Base-by-base conservation (phyloP, 2,329 filamentous ascomycete species). In the Chaetomiaceae sp. region DNA sequence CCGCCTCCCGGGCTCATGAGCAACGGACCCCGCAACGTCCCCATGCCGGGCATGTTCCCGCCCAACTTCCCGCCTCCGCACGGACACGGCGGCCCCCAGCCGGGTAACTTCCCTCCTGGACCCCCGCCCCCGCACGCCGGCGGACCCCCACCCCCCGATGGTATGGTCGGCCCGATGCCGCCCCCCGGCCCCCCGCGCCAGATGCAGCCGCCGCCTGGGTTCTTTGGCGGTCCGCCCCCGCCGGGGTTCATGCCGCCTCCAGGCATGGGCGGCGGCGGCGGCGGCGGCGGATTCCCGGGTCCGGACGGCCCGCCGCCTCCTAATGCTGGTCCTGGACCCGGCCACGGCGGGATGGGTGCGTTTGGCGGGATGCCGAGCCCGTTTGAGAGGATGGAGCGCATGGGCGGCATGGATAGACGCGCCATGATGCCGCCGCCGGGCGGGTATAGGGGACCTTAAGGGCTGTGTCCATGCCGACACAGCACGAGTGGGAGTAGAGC, bases 21-120 rank as follows among this genome's bases (percentile, higher is more conserved):
- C 31, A 71, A 70, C 42, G 58, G 56, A 2, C 55, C 61, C n/a
- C 70, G 72, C 30, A 71, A 68, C 57, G 71, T 75, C 55, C 76
- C 77, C 14, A 73, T 80, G 65, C 77, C 76, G 46, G 76, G 74
- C 55, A 81, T 82, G 72, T 83, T 79, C 59, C 78, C 78, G 17
- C 78, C 79, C n/a, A 81, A 77, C 63, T 84, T 83, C 55, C 70
- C 70, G 7, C 73, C 73, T 12, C 75, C 74, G 1, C 75, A 78
- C 25, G 70, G 66, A 13, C 71, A 81, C 66, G 69, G 66, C 30
- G 75, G 70, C 4, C 50, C 48, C 3, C 45, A 30, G 42, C 42
- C 45, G 14, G 49, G 39, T 7, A 53, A 40, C 27, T 58, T 55
- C 33, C 50, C 55, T 4, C 52, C 56, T 8, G 52, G 50, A 12